phyloP scores from a whole-genome alignment of 176 grass and related monocot genomes.

The Carex kokanica region DNA sequence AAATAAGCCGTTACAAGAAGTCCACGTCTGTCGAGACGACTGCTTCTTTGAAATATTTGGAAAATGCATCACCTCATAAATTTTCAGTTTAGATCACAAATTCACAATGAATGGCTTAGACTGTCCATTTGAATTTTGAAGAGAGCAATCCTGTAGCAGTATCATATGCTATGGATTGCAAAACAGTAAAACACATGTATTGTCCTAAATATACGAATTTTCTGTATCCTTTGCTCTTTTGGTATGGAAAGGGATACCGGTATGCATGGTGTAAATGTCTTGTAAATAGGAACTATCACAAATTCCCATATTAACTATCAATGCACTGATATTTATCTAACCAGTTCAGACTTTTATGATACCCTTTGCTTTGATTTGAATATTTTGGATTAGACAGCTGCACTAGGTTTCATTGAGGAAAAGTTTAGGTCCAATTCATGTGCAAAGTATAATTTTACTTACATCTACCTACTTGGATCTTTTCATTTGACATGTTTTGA shows the following conservation, averaged over 20 bases:
- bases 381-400: background rate
- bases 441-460: background rate
- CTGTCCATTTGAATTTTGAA: background rate
- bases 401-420: slow-evolving; percentile 4
- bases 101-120: background rate
- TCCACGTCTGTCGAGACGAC: background rate
- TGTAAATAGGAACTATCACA: background rate
- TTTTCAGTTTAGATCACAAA: background rate
- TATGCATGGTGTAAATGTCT: background rate
- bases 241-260: background rate
- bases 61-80: background rate
- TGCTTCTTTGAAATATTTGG: background rate
- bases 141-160: background rate
- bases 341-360: background rate
- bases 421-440: background rate
- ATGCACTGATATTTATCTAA: background rate
- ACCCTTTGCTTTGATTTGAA: background rate
- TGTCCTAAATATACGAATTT: background rate
- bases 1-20: background rate
- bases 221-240: background rate
- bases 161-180: background rate
- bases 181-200: background rate
- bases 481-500: background rate
- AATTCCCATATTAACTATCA: background rate
- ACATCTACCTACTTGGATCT: slow-evolving; percentile 1